Evolutionary conservation across 148 eudicot genomes (phyloP).

Genomic region (Chenopodium formosanum): DNA sequence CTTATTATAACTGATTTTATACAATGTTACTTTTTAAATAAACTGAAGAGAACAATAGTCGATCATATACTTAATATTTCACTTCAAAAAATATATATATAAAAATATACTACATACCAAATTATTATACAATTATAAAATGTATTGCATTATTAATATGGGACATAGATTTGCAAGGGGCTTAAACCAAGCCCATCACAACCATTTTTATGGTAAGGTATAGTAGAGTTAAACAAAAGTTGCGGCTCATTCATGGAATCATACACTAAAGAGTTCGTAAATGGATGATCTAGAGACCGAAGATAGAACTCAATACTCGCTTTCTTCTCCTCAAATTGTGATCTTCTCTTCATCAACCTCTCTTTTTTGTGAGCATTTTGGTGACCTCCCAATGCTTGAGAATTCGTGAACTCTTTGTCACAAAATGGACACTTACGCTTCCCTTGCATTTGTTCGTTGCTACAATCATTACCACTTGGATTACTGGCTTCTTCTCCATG

Average conservation of each 20-base stretch:
- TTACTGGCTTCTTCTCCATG: neutral
- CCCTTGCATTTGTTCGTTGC: neutral
- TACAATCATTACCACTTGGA: neutral
- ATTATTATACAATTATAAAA: no score
- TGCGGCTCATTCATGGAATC: neutral
- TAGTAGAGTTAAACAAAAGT: neutral
- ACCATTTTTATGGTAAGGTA: neutral
- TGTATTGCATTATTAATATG: neutral
- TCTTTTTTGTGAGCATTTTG: conserved; percentile 31
- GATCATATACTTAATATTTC: no score
- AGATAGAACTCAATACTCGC: conserved; percentile 24
- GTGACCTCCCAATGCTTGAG: conserved; percentile 34
- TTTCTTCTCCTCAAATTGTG: conserved; percentile 17
- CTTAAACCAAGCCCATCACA: conserved; percentile 12
- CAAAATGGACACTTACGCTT: conserved; percentile 28
- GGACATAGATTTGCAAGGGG: conserved; percentile 16
- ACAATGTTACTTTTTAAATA: no score
- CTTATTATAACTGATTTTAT: no score
- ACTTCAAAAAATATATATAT: no score
- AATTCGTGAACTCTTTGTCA: conserved; percentile 27
- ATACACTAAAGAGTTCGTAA: neutral
- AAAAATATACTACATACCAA: no score
- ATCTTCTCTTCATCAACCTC: conserved; percentile 21
- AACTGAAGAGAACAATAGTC: no score
- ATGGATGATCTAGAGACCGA: conserved; percentile 11